A percentile compares a stretch with the other conserved stretches of the same genome.
phyloP scores from a whole-genome alignment of 2,329 filamentous ascomycete genomes.

The Chaetomiaceae sp. region DNA sequence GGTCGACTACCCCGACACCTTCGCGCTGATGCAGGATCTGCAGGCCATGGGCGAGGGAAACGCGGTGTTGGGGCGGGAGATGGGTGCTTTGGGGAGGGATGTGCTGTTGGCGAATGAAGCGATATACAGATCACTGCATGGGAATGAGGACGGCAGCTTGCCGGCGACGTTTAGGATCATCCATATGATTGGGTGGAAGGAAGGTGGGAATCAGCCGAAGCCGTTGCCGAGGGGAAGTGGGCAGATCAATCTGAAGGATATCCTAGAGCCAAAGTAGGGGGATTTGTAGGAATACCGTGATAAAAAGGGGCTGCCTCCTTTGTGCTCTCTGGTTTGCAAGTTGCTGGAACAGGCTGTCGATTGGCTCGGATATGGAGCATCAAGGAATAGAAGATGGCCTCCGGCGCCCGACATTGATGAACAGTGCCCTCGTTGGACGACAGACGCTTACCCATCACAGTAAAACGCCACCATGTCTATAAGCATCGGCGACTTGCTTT shows the following conservation, averaged over 20 bases:
- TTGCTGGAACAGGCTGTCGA: no score
- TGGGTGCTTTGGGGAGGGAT: slow-evolving; percentile 72
- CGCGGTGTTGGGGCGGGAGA: slow-evolving; percentile 79
- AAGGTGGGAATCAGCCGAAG: slow-evolving; percentile 70
- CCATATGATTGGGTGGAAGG: slow-evolving; percentile 99
- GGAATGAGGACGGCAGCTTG: slow-evolving; percentile 68
- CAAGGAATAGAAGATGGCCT: no score
- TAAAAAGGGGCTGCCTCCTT: no score
- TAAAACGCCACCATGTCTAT: slow-evolving; percentile 9
- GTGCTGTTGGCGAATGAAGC: slow-evolving; percentile 82
- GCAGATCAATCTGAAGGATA: slow-evolving; percentile 81
- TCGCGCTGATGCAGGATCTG: slow-evolving; percentile 87
- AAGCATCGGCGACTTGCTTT: not conserved
- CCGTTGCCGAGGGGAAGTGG: slow-evolving; percentile 81
- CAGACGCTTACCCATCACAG: not conserved
- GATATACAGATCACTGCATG: slow-evolving; percentile 85
- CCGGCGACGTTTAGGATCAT: slow-evolving; percentile 94
- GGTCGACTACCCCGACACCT: slow-evolving; percentile 86
- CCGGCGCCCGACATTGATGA: not conserved
- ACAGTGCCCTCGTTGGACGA: not conserved
- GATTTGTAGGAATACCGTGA: not conserved
- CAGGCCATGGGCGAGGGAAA: slow-evolving; percentile 97
- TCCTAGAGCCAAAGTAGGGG: slow-evolving; percentile 49
- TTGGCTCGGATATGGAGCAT: no score
- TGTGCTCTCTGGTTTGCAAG: not conserved